Conservation (phyloP, 225 moss, liverwort and hornwort genomes). For the Pseudoscleropodium purum region DNA sequence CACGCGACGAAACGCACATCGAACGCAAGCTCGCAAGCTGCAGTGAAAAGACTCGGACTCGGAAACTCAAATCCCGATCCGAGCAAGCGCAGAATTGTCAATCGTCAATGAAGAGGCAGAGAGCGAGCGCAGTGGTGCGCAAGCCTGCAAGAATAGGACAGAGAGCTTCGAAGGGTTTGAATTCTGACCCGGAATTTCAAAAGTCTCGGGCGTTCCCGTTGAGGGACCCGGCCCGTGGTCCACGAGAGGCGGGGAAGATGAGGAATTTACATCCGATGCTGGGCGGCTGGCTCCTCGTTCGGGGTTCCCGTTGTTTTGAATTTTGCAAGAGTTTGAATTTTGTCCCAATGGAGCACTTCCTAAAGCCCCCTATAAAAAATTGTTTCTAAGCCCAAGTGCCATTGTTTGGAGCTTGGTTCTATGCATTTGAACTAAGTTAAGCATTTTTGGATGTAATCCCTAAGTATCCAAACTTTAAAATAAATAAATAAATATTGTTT, state of each 20-base stretch:
- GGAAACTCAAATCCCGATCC: not conserved
- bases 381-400: too few relatives aligned
- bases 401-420: not conserved
- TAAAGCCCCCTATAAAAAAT: not conserved
- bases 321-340: not conserved
- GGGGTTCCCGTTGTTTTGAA: not conserved
- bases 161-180: conserved; percentile 6
- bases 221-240: conserved; percentile 11
- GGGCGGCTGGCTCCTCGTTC: not conserved
- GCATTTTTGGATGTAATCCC: not conserved
- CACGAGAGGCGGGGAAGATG: not conserved
- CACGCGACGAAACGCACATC: not conserved
- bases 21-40: not conserved
- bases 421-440: not conserved
- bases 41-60: not conserved
- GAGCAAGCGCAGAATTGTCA: not conserved
- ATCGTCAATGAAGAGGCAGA: not conserved
- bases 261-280: not conserved
- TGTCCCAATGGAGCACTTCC: not conserved
- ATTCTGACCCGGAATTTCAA: conserved; percentile 24
- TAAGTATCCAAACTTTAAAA: too few relatives aligned
- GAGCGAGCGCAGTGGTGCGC: not conserved
- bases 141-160: not conserved
- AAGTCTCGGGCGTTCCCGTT: conserved; percentile 10
- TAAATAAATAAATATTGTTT: not conserved